Evolutionary conservation across 768 basidiomycete species (phyloP).

Genomic region (Coprinopsis marcescibilis): DNA sequence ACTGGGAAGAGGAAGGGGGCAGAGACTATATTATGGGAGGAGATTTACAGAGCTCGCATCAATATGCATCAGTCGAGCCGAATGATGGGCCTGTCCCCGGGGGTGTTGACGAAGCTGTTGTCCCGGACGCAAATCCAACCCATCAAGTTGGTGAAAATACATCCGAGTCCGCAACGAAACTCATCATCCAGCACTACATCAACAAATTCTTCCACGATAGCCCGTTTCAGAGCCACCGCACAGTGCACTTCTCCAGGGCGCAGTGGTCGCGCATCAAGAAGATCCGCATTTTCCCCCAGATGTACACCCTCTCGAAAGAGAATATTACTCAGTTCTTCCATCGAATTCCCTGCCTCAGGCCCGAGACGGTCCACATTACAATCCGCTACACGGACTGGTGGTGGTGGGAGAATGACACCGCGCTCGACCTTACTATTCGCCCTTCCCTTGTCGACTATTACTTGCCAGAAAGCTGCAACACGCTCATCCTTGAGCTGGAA

Average conservation of each 20-base stretch:
- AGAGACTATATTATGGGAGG: no score
- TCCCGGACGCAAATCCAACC: neutral
- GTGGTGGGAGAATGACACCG: neutral
- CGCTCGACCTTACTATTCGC: neutral
- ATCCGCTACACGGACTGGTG: slow-evolving; percentile 2
- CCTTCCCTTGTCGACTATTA: neutral
- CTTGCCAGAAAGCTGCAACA: neutral
- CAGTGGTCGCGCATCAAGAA: neutral
- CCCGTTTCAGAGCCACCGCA: neutral
- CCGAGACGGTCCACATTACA: neutral
- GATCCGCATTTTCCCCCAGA: slow-evolving; percentile 1
- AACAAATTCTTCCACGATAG: neutral
- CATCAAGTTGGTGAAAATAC: neutral
- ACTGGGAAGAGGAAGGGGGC: no score
- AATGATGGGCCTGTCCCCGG: no score
- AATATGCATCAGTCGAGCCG: no score
- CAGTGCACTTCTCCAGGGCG: neutral
- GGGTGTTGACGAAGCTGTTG: neutral
- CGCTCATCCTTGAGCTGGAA: neutral
- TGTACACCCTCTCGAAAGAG: neutral
- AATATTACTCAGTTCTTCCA: neutral
- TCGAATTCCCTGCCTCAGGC: neutral
- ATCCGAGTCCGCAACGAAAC: neutral
- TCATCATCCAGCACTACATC: neutral
- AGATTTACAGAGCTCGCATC: no score